Evolutionary conservation across 2,329 filamentous ascomycete genomes (phyloP), one percentile per base, ranked within the genome.

Genomic region (Cercospora sp.): DNA sequence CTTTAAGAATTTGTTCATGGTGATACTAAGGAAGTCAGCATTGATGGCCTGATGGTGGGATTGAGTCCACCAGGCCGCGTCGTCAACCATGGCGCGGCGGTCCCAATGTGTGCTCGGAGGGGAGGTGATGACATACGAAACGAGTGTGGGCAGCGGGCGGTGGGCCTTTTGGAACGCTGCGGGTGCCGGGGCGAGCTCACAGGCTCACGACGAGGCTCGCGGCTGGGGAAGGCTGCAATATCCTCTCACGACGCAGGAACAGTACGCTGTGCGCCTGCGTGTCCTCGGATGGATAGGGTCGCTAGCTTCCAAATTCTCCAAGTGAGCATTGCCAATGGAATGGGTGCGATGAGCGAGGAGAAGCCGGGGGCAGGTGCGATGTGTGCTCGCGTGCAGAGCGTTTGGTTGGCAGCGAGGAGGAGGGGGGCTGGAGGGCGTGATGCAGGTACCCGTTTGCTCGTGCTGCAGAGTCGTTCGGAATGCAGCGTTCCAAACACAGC

Each of bases 1-100:
- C 81, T 90, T 90, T 74, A 91, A 85, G 77, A 94, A 92, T 65
- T 91, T 88, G 81, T 94, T 93, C 91, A 94, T 94, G 59, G 70
- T 65, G 65, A 62, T 63, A 66, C 71, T 73, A 67, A 61, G 51
- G n/a, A 70, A 61, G 71, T 73, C 71, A 73, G 71, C 63, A 65
- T 63, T 68, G 16, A 21, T 65, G 24, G n/a, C 40, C 16, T 18
- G 26, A 8, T 62, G 28, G 58, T 60, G 53, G 32, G 53, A 26
- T 24, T 53, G 53, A 24, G 68, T 63, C 34, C 65, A 45, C 55
- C 53, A 51, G 40, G 53, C 59, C 26, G 59, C 43, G 16, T 58
- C 63, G 49, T 67, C 63, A 28, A 43, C 18, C 65, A 67, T 65
- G 61, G 21, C 49, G 61, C 26, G 30, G 26, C 34, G 18, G 57